Conservation (phyloP, 2,329 filamentous ascomycete genomes). For the Orbilia quercus region DNA sequence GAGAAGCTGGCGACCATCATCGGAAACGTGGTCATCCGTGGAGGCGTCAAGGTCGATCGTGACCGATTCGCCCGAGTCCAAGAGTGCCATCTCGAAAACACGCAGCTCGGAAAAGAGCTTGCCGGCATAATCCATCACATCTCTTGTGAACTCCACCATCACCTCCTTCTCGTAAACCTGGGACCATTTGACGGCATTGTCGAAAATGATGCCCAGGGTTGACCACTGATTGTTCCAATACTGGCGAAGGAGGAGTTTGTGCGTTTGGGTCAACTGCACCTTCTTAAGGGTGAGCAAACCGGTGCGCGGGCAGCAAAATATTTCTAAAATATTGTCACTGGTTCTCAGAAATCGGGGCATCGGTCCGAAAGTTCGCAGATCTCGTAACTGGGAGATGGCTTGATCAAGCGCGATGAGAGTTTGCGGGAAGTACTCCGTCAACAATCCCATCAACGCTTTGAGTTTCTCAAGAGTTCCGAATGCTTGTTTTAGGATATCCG, state of each 20-base stretch:
- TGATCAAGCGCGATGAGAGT: conserved; percentile 70
- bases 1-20: conserved; percentile 62
- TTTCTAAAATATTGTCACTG: conserved; percentile 72
- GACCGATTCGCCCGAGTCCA: conserved; percentile 60
- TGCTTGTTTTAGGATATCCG: conserved; percentile 79
- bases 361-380: conserved; percentile 71
- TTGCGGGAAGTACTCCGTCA: conserved; percentile 70
- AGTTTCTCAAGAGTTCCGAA: conserved; percentile 71
- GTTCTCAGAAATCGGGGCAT: conserved; percentile 72
- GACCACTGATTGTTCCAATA: conserved; percentile 91
- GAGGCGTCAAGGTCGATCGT: conserved; percentile 60
- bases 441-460: conserved; percentile 73
- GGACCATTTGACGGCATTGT: conserved; percentile 86
- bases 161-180: conserved; percentile 76
- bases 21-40: conserved; percentile 60
- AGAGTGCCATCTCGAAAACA: conserved; percentile 78
- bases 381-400: conserved; percentile 69
- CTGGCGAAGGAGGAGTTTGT: conserved; percentile 74
- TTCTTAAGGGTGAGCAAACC: conserved; percentile 70
- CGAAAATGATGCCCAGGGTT: conserved; percentile 81
- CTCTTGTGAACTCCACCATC: conserved; percentile 93
- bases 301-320: conserved; percentile 73
- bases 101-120: conserved; percentile 84
- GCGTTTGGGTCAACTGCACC: conserved; percentile 69
- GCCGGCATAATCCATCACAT: conserved; percentile 94